phyloP scores from a whole-genome alignment of 2,329 filamentous ascomycete species.

The Calonectria pseudoturangicola region DNA sequence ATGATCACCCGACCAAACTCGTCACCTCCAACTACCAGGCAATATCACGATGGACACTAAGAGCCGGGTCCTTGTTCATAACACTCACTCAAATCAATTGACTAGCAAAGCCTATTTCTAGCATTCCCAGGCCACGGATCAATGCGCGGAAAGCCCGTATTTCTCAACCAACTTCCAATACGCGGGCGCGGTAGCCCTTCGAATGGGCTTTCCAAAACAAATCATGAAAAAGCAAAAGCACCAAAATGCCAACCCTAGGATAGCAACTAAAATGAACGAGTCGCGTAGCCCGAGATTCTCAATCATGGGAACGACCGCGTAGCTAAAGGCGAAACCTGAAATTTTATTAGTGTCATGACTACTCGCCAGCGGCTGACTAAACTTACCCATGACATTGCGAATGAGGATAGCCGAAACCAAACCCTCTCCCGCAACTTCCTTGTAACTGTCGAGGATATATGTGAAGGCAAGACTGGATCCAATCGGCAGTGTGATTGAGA shows the following conservation, averaged over 20 bases:
- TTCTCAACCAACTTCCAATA: constrained; percentile 49
- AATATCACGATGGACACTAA: neutral
- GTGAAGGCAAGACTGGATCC: constrained; percentile 50
- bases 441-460: constrained; percentile 53
- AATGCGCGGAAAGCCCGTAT: constrained; percentile 40
- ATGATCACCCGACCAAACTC: neutral
- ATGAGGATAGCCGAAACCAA: constrained; percentile 50
- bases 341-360: neutral
- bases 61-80: neutral
- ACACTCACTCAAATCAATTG: neutral
- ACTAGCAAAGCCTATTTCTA: neutral
- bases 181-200: constrained; percentile 39
- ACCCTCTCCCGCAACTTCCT: constrained; percentile 50
- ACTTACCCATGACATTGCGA: constrained; percentile 51
- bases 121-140: neutral
- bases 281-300: constrained; percentile 45
- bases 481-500: constrained; percentile 49
- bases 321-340: constrained; percentile 51
- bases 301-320: constrained; percentile 53
- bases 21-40: neutral
- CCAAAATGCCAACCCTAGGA: constrained; percentile 46
- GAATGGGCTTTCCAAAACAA: constrained; percentile 44
- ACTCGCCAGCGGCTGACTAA: neutral
- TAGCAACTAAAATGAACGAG: constrained; percentile 47
- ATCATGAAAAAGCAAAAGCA: constrained; percentile 41